These are phyloP conservation scores for Pseudogymnoascus sp. DNA, from an alignment of 2,329 filamentous ascomycete species.

Conservation along the genomic window DNA sequence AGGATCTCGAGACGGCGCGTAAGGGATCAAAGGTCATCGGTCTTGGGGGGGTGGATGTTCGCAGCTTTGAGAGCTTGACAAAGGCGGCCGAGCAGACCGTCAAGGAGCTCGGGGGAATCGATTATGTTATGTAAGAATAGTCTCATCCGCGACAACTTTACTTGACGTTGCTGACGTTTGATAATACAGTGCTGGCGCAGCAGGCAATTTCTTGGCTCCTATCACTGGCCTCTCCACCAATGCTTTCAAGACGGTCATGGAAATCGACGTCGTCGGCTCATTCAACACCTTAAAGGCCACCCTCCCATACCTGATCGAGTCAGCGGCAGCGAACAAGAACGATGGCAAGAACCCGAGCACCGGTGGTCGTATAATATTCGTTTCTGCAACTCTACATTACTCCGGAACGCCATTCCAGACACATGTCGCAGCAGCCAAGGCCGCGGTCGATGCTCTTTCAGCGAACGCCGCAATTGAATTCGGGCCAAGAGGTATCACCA, in stretches of 20 bases:
- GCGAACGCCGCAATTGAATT: slow-evolving; percentile 78
- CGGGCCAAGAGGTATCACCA: slow-evolving; percentile 75
- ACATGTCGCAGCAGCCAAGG: slow-evolving; percentile 87
- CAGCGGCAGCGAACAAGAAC: slow-evolving; percentile 51
- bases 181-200: slow-evolving; percentile 67
- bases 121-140: slow-evolving; percentile 71
- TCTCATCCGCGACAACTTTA: neutral
- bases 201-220: slow-evolving; percentile 88
- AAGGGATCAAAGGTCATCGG: slow-evolving; percentile 76
- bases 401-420: slow-evolving; percentile 76
- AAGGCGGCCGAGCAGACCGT: slow-evolving; percentile 71
- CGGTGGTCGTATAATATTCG: slow-evolving; percentile 78
- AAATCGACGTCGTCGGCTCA: slow-evolving; percentile 89
- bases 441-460: slow-evolving; percentile 78
- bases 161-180: neutral
- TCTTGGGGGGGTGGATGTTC: slow-evolving; percentile 71
- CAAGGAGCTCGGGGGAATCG: slow-evolving; percentile 75
- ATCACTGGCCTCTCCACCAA: slow-evolving; percentile 75
- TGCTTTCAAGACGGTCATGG: slow-evolving; percentile 90
- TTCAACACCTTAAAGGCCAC: slow-evolving; percentile 95
- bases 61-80: slow-evolving; percentile 60
- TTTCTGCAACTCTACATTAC: slow-evolving; percentile 88
- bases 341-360: slow-evolving; percentile 49
- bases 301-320: slow-evolving; percentile 68
- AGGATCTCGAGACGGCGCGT: slow-evolving; percentile 72